Conservation (phyloP, 2,329 filamentous ascomycete species). For the Aspergillus sp. region DNA sequence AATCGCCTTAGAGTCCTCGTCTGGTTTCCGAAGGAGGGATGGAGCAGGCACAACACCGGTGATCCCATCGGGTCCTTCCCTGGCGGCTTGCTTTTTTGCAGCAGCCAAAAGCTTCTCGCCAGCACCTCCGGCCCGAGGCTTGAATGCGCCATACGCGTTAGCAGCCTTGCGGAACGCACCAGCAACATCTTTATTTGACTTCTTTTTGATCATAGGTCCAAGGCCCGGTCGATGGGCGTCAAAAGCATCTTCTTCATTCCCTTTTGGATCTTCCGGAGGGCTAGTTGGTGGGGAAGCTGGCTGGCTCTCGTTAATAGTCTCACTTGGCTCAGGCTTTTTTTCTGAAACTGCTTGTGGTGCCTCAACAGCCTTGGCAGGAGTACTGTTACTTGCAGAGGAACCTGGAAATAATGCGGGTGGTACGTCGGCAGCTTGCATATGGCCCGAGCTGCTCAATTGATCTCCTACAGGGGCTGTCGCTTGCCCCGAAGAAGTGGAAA, state of each 20-base stretch:
- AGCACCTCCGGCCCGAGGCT: constrained; percentile 82
- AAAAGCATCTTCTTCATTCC: constrained; percentile 47
- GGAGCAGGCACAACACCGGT: constrained; percentile 84
- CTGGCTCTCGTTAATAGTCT: constrained; percentile 10
- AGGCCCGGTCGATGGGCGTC: constrained; percentile 69
- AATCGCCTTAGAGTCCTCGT: constrained; percentile 37
- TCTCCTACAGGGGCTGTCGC: constrained; percentile 34
- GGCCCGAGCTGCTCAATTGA: constrained; percentile 16
- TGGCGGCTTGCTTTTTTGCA: constrained; percentile 52
- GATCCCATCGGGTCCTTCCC: constrained; percentile 80
- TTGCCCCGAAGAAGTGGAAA: constrained; percentile 36
- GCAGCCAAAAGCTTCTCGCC: constrained; percentile 72
- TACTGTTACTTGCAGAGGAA: constrained; percentile 15
- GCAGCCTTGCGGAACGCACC: constrained; percentile 79
- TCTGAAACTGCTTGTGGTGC: constrained; percentile 3
- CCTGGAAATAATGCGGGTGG: constrained; percentile 23
- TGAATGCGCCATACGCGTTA: constrained; percentile 70
- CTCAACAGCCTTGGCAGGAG: constrained; percentile 11
- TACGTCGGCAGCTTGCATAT: constrained; percentile 19
- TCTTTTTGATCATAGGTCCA: constrained; percentile 86
- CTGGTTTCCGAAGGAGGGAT: constrained; percentile 44
- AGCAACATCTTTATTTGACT: constrained; percentile 70
- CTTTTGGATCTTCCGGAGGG: constrained; percentile 14
- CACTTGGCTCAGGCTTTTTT: constrained; percentile 10
- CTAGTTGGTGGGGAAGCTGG: constrained; percentile 13